Conservation (phyloP, 2,329 filamentous ascomycete species). For the Aaosphaeria arxii region DNA sequence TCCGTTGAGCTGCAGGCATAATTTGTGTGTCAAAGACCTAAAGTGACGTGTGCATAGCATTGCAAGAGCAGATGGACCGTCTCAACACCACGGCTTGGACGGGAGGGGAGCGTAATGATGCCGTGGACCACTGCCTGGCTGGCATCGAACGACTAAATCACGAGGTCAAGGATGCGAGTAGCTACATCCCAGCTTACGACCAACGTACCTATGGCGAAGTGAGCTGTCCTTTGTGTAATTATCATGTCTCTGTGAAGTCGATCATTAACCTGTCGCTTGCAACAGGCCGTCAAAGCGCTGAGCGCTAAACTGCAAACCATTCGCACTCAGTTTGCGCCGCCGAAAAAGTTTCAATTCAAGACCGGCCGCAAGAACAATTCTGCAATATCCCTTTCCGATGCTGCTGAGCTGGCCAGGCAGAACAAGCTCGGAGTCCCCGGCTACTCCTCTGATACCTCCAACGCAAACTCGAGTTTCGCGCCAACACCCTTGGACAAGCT, state of each 20-base stretch:
- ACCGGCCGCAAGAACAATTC: slow-evolving; percentile 51
- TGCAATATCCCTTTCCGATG: slow-evolving; percentile 55
- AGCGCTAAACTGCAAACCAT: slow-evolving; percentile 74
- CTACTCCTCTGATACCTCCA: slow-evolving; percentile 35
- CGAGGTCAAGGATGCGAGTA: slow-evolving; percentile 79
- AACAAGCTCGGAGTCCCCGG: slow-evolving; percentile 44
- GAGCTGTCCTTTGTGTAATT: slow-evolving; percentile 4
- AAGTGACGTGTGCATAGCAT: slow-evolving; percentile 49
- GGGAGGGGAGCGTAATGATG: slow-evolving; percentile 74
- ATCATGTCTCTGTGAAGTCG: neutral
- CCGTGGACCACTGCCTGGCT: slow-evolving; percentile 75
- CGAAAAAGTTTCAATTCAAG: slow-evolving; percentile 82
- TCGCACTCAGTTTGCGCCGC: slow-evolving; percentile 66
- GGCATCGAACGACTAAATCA: slow-evolving; percentile 77
- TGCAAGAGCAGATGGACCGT: slow-evolving; percentile 72
- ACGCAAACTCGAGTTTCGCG: slow-evolving; percentile 41
- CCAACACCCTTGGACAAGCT: slow-evolving; percentile 38
- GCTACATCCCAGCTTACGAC: slow-evolving; percentile 83
- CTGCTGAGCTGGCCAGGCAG: slow-evolving; percentile 52
- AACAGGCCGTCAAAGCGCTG: slow-evolving; percentile 74
- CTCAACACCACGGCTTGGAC: slow-evolving; percentile 62
- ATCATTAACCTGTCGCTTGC: slow-evolving; percentile 12
- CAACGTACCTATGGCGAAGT: slow-evolving; percentile 82
- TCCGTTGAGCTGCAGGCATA: slow-evolving; percentile 2
- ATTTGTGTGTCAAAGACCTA: too few relatives aligned